A percentile compares a stretch with the other conserved stretches of the same genome.
Evolutionary conservation across 805 yeast genomes (phyloP).

Genomic region (Grigorovia humatica): DNA sequence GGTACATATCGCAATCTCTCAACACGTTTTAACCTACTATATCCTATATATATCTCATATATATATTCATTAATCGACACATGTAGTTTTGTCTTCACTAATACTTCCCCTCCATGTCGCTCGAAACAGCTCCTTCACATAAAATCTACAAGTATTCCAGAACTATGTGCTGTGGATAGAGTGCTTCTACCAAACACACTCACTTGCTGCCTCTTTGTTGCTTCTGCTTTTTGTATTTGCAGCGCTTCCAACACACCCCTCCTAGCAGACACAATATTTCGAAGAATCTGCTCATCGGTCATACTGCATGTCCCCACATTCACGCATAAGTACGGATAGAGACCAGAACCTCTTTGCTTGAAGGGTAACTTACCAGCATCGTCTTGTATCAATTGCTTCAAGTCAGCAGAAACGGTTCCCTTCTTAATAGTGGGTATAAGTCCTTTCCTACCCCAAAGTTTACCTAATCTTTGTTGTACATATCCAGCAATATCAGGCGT

Average conservation of each 20-base stretch:
- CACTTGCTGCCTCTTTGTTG: slow-evolving; percentile 43
- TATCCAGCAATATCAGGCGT: slow-evolving; percentile 69
- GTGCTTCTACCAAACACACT: slow-evolving; percentile 60
- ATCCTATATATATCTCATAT: background rate
- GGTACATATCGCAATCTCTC: background rate
- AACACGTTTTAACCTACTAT: background rate
- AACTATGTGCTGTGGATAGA: slow-evolving; percentile 65
- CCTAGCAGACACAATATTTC: slow-evolving; percentile 59
- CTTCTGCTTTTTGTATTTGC: slow-evolving; percentile 40
- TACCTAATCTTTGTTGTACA: slow-evolving; percentile 56
- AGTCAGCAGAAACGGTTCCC: slow-evolving; percentile 73
- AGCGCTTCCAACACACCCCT: slow-evolving; percentile 47
- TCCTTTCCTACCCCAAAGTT: slow-evolving; percentile 78
- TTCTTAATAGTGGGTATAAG: slow-evolving; percentile 79
- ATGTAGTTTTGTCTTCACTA: too few species aligned
- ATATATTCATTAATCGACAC: background rate
- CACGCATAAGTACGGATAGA: slow-evolving; percentile 39
- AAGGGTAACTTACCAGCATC: slow-evolving; percentile 64
- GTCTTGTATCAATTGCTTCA: slow-evolving; percentile 40
- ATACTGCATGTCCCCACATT: slow-evolving; percentile 73
- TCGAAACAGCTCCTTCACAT: slow-evolving; percentile 7
- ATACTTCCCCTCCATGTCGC: background rate
- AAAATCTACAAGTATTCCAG: slow-evolving; percentile 60
- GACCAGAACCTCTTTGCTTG: slow-evolving; percentile 49
- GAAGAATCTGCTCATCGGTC: slow-evolving; percentile 63